Evolutionary conservation across 257 asterid genomes (phyloP).

Genomic region (Rauvolfia tetraphylla): DNA sequence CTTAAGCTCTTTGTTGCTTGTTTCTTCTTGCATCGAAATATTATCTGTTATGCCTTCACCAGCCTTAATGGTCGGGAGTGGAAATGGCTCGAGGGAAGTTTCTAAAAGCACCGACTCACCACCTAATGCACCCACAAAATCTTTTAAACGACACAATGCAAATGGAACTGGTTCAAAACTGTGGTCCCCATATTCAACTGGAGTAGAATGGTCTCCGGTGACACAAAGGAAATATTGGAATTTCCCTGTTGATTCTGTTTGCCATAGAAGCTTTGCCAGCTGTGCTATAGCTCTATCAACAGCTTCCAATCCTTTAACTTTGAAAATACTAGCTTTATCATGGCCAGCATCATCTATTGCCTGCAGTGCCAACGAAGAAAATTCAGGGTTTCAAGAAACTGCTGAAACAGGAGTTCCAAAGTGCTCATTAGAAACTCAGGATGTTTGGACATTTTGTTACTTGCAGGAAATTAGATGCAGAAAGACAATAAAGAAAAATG

Average conservation of each 20-base stretch:
- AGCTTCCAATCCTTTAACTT: slow-evolving; percentile 89
- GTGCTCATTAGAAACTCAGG: not conserved
- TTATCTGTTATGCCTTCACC: slow-evolving; percentile 40
- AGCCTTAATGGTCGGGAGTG: slow-evolving; percentile 54
- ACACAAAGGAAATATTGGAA: slow-evolving; percentile 74
- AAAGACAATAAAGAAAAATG: not conserved
- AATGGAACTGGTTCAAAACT: slow-evolving; percentile 98
- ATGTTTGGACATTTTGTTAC: not conserved
- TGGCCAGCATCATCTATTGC: slow-evolving; percentile 99
- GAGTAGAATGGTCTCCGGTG: slow-evolving; percentile 96
- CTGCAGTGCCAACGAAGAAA: slow-evolving; percentile 29
- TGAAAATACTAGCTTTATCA: slow-evolving; percentile 88
- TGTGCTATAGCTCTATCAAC: slow-evolving; percentile 92
- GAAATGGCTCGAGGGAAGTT: slow-evolving; percentile 76
- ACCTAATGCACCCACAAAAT: slow-evolving; percentile 71
- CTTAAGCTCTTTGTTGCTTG: slow-evolving; percentile 24
- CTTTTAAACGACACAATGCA: slow-evolving; percentile 69
- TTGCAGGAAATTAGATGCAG: not conserved
- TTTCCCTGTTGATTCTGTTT: slow-evolving; percentile 59
- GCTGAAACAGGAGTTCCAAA: not conserved
- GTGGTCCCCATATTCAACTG: slow-evolving; percentile 99
- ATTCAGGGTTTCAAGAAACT: not conserved
- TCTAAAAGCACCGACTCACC: slow-evolving; percentile 56
- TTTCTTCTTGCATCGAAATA: slow-evolving; percentile 27
- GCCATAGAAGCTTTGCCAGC: slow-evolving; percentile 82